A percentile compares a stretch with the other conserved stretches of the same genome.
Evolutionary conservation across 345 rosid genomes (phyloP).

Genomic region (Bruguiera parviflora): DNA sequence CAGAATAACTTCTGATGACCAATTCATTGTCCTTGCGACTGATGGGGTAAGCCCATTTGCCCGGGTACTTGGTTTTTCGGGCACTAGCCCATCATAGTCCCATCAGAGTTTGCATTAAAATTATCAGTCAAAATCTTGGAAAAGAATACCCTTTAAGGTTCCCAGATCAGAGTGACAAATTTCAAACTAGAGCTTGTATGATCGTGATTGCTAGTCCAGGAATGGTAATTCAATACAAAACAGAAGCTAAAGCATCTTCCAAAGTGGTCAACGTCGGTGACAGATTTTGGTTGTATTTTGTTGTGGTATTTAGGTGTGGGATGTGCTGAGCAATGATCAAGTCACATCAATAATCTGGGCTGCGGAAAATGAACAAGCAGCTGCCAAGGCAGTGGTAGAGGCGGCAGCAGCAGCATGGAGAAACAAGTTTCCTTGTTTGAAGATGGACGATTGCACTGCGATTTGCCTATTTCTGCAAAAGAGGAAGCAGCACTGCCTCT

Average conservation of each 20-base stretch:
- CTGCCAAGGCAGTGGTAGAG: constrained; percentile 58
- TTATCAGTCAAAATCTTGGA: neutral
- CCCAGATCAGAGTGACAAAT: too few relatives aligned
- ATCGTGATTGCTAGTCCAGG: too few relatives aligned
- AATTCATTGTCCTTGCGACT: constrained; percentile 64
- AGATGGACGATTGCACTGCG: constrained; percentile 65
- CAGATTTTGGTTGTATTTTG: neutral
- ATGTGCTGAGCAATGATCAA: constrained; percentile 67
- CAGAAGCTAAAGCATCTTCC: neutral
- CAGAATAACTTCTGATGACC: constrained; percentile 50
- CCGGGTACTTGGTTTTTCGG: neutral
- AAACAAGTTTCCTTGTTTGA: constrained; percentile 52
- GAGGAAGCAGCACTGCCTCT: constrained; percentile 1
- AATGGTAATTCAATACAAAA: too few relatives aligned
- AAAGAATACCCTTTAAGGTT: neutral
- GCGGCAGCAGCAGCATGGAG: constrained; percentile 63
- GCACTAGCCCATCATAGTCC: too few relatives aligned
- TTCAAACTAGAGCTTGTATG: too few relatives aligned
- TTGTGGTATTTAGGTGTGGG: constrained; percentile 51
- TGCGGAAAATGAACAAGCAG: constrained; percentile 39
- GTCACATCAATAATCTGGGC: constrained; percentile 48
- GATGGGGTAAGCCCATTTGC: constrained; percentile 60
- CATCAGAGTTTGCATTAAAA: too few relatives aligned
- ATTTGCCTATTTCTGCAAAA: constrained; percentile 56
- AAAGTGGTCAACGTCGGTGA: neutral